A percentile compares a stretch with the other conserved stretches of the same genome.
These are phyloP conservation scores for Mycena sp. DNA, from an alignment of 1,284 basidiomycete species.

Conservation along the genomic window DNA sequence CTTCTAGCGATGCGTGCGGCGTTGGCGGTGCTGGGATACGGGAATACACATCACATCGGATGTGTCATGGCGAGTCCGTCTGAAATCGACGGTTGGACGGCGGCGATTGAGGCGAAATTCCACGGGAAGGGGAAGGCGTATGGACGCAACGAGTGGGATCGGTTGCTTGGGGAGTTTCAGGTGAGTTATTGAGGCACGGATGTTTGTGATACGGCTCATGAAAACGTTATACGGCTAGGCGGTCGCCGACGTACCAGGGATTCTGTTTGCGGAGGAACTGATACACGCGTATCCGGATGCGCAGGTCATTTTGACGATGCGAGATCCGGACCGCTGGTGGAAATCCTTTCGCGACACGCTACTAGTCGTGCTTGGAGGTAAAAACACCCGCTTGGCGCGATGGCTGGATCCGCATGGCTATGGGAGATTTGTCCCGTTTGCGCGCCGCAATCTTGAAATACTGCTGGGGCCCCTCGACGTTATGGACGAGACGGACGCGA, in stretches of 20 bases:
- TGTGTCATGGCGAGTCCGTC: constrained; percentile 6
- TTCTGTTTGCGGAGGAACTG: constrained; percentile 20
- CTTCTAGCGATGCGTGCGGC: constrained; percentile 23
- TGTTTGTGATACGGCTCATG: too few species aligned
- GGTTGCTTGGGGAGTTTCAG: constrained; percentile 14
- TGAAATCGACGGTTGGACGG: constrained; percentile 17
- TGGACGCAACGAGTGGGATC: constrained; percentile 9
- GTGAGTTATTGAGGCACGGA: neutral
- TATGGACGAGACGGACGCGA: neutral
- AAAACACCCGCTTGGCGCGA: constrained; percentile 6
- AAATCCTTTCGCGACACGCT: constrained; percentile 15
- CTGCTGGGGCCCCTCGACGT: constrained; percentile 14
- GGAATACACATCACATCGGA: constrained; percentile 20
- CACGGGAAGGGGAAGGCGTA: neutral
- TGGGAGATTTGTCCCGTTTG: constrained; percentile 18
- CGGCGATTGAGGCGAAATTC: constrained; percentile 18
- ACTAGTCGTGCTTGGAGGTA: constrained; percentile 1
- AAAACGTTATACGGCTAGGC: neutral
- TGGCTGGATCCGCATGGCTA: constrained; percentile 15
- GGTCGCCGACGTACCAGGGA: constrained; percentile 19
- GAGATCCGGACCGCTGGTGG: constrained; percentile 24
- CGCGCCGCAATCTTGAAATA: constrained; percentile 19
- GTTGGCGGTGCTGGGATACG: constrained; percentile 13
- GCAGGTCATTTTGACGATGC: constrained; percentile 20
- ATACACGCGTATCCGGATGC: constrained; percentile 21